Base-by-base conservation (phyloP, 305 asterid species). In the Rubia balearica region DNA sequence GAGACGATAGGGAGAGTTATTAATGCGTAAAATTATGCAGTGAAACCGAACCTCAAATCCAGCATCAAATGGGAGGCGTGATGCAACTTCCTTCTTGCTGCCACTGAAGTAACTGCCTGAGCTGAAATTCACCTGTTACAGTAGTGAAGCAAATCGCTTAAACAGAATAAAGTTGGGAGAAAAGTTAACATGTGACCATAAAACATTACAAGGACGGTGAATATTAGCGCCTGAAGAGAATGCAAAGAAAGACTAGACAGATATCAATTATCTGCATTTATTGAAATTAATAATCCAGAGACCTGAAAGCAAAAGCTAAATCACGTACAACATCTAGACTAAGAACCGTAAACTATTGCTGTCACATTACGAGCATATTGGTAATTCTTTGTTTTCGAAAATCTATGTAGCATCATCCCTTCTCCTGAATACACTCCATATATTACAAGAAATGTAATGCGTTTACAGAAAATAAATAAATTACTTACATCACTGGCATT, bases 401-500 rank as follows among this genome's bases (percentile, higher is more conserved):
- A 8, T 10, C 42, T 27, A 67, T 27, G 48, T 56, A 17, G 45
- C 19, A 14, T 24, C 13, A 65, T 53, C 61, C 61, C 59, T 38
- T 62, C 46, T 73, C n/a, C 13, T 41, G 60, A 42, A 65, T 55
- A 33, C 17, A 14, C 30, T 41, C 41, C 0, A 69, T 38, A 13
- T 16, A 49, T 48, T 57, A 67, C 46, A 48, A 38, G 8, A 68
- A 5, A 36, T 55, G 27, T 21, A 38, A 57, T 43, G 33, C 16
- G 14, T 68, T 70, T 70, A 51, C 21, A 42, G 36, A 41, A 61
- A 53, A 70, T 66, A 61, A 68, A 63, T 61, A 78, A 65, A 74
- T 3, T 79, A 83, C 96, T 88, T 84, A 91, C 98, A 81, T 94
- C 98, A 83, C 97, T 94, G 64, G 98, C 98, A 81, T 94, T 91